Evolutionary conservation across 1,139 yeast genomes (phyloP).

Genomic region (Saccharomyces hybrid): DNA sequence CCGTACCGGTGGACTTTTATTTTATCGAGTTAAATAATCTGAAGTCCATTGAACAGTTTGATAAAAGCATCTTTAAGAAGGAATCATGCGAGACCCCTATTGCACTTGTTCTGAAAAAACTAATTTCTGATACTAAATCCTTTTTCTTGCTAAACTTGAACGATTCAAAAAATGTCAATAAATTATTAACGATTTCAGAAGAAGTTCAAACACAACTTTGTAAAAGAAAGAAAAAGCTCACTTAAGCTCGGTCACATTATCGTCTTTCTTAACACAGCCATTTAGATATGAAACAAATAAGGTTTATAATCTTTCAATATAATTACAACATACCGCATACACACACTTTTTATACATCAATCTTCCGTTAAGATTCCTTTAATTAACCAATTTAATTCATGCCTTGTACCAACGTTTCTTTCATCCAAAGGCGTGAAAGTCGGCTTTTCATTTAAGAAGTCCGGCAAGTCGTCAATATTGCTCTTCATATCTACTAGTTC

Average conservation of each 20-base stretch:
- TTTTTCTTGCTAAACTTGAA: constrained; percentile 16
- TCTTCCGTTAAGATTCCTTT: constrained; percentile 43
- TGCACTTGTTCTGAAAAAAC: constrained; percentile 22
- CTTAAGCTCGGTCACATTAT: not conserved
- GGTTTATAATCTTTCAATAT: not conserved
- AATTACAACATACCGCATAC: constrained; percentile 2
- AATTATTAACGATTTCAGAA: constrained; percentile 11
- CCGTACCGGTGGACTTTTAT: constrained; percentile 18
- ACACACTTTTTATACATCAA: constrained; percentile 1
- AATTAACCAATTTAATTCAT: constrained; percentile 65
- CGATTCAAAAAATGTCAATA: constrained; percentile 5
- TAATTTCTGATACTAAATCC: constrained; percentile 24
- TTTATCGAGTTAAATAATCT: constrained; percentile 23
- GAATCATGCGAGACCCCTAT: constrained; percentile 16
- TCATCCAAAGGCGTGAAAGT: constrained; percentile 29
- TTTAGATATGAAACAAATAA: not conserved
- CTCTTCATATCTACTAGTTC: constrained; percentile 40
- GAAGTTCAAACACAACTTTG: constrained; percentile 2
- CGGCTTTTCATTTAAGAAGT: constrained; percentile 28
- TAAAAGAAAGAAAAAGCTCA: not conserved
- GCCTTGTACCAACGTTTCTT: constrained; percentile 51
- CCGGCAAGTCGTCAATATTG: constrained; percentile 35
- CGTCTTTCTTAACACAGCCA: not conserved
- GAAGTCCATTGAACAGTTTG: constrained; percentile 12
- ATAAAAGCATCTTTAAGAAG: constrained; percentile 8